Evolutionary conservation across 2,329 filamentous ascomycete species (phyloP).

Genomic region (Xylaria arbuscula): DNA sequence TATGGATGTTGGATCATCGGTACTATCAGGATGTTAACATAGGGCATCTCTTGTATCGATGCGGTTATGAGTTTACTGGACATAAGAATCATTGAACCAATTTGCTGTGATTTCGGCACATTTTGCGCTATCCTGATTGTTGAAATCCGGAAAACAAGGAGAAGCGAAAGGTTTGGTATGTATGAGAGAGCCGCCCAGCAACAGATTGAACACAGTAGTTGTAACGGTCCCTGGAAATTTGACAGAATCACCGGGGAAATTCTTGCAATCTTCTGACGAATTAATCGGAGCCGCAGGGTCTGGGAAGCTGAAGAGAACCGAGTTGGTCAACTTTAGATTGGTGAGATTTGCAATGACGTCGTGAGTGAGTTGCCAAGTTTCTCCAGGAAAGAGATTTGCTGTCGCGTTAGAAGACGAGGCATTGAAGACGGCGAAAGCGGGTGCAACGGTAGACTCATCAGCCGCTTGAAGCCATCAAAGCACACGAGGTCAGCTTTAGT

Average conservation of each 20-base stretch:
- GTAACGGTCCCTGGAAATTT: slow-evolving; percentile 45
- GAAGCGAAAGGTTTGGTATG: slow-evolving; percentile 46
- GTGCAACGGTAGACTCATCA: slow-evolving; percentile 42
- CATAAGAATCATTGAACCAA: slow-evolving; percentile 46
- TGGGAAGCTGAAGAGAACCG: slow-evolving; percentile 42
- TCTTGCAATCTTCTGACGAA: slow-evolving; percentile 44
- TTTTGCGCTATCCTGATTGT: slow-evolving; percentile 43
- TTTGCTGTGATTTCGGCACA: slow-evolving; percentile 45
- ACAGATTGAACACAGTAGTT: slow-evolving; percentile 43
- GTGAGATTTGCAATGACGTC: slow-evolving; percentile 46
- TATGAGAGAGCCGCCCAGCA: slow-evolving; percentile 46
- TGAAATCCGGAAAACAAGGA: slow-evolving; percentile 46
- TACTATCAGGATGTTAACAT: slow-evolving; percentile 35
- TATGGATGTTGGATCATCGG: slow-evolving; percentile 48
- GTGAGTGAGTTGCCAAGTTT: slow-evolving; percentile 45
- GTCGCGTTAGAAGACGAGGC: slow-evolving; percentile 46
- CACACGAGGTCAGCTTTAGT: slow-evolving; percentile 38
- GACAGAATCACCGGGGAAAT: slow-evolving; percentile 44
- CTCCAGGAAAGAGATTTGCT: slow-evolving; percentile 45
- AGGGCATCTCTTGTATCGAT: not conserved
- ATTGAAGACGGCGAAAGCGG: slow-evolving; percentile 43
- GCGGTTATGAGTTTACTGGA: slow-evolving; percentile 40
- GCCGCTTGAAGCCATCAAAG: slow-evolving; percentile 39
- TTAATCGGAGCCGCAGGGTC: slow-evolving; percentile 39
- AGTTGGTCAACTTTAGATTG: slow-evolving; percentile 43